Percentiles rank a stretch among this genome's conserved stretches.
Evolutionary conservation across 768 basidiomycete genomes (phyloP).

Genomic region (Phaeotremella fagi): DNA sequence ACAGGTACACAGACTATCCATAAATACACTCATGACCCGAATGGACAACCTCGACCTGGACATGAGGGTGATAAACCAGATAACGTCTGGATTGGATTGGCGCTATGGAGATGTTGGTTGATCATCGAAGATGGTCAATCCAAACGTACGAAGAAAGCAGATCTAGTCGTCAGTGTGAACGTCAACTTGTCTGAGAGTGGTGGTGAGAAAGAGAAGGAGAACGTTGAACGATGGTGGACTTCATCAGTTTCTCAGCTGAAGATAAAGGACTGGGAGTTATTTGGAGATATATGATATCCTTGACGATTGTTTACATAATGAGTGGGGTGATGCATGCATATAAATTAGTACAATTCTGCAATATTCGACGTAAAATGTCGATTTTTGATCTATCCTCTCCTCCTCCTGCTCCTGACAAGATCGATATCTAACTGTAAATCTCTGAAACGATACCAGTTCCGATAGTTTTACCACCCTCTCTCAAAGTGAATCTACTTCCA

Average conservation of each 20-base stretch:
- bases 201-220: constrained; percentile 45
- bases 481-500: constrained; percentile 86
- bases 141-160: constrained; percentile 60
- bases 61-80: constrained; percentile 53
- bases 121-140: background rate
- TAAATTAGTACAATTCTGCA: background rate
- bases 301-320: background rate
- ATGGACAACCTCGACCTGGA: constrained; percentile 52
- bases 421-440: constrained; percentile 53
- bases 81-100: constrained; percentile 69
- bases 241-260: constrained; percentile 58
- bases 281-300: constrained; percentile 55
- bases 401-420: background rate
- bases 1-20: constrained; percentile 64
- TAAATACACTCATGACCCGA: constrained; percentile 58
- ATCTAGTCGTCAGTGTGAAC: constrained; percentile 81
- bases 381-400: background rate
- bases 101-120: constrained; percentile 68
- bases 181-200: constrained; percentile 55
- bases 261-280: constrained; percentile 67
- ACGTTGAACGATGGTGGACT: constrained; percentile 52
- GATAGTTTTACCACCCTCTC: constrained; percentile 91
- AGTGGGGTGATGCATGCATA: constrained; percentile 24
- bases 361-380: background rate
- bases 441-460: constrained; percentile 93